phyloP scores from a whole-genome alignment of 768 basidiomycete species.

The Suillus ampliporus region DNA sequence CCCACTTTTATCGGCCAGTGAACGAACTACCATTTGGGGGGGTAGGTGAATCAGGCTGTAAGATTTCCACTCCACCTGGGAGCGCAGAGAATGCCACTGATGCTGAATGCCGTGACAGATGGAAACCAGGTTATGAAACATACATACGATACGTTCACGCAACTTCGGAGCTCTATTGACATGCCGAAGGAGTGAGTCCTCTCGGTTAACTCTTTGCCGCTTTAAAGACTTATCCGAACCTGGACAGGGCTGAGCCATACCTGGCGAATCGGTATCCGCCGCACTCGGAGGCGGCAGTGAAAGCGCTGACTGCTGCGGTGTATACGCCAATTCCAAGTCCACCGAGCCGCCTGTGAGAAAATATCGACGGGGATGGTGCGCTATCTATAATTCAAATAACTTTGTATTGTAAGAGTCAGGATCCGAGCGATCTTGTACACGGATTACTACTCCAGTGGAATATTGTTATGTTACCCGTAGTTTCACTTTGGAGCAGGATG shows the following conservation, averaged over 20 bases:
- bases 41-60: constrained; percentile 70
- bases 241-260: constrained; percentile 27
- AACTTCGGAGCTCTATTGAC: constrained; percentile 54
- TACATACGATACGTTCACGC: constrained; percentile 61
- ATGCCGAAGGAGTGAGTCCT: constrained; percentile 59
- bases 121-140: constrained; percentile 58
- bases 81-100: neutral
- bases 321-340: constrained; percentile 27
- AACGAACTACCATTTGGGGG: constrained; percentile 56
- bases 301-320: constrained; percentile 16
- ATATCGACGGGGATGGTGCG: neutral
- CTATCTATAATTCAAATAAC: neutral
- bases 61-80: constrained; percentile 26
- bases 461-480: neutral
- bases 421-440: neutral
- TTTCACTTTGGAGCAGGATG: neutral
- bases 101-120: constrained; percentile 41
- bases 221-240: constrained; percentile 13
- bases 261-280: constrained; percentile 32
- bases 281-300: constrained; percentile 22
- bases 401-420: neutral
- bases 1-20: constrained; percentile 29
- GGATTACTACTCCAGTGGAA: neutral
- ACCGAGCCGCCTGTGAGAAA: constrained; percentile 12
- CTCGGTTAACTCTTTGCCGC: neutral